A percentile compares a stretch with the other conserved stretches of the same genome.
Conservation (phyloP, 495 filamentous ascomycete species). For the Cercophora samala region DNA sequence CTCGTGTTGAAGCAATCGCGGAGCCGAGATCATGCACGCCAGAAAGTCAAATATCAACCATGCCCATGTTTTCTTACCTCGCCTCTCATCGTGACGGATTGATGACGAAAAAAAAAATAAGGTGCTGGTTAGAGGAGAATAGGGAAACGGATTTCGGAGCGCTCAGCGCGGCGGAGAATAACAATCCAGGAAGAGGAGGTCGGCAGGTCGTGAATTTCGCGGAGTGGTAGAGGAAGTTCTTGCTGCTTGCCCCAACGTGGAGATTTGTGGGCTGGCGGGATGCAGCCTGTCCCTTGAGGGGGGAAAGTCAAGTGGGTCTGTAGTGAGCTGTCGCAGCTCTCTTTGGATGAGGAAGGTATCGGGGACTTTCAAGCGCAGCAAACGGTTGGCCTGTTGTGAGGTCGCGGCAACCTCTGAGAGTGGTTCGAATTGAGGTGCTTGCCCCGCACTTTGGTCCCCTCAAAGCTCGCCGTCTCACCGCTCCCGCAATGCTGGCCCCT, state of each 20-base stretch:
- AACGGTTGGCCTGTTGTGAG: background rate
- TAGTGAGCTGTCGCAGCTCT: background rate
- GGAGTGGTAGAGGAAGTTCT: constrained; percentile 5
- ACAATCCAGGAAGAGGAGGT: constrained; percentile 16
- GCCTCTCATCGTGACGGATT: constrained; percentile 48
- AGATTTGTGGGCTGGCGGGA: constrained; percentile 12
- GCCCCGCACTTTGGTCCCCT: constrained; percentile 1
- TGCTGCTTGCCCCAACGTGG: constrained; percentile 7
- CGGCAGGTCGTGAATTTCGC: constrained; percentile 10
- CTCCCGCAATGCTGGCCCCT: background rate
- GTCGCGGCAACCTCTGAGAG: background rate
- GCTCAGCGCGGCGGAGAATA: constrained; percentile 26
- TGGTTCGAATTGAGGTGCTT: background rate
- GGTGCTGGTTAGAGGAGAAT: constrained; percentile 13
- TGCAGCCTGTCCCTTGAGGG: constrained; percentile 5
- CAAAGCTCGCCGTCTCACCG: background rate
- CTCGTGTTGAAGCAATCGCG: constrained; percentile 11
- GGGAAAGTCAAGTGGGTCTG: constrained; percentile 2
- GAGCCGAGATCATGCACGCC: background rate
- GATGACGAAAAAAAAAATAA: constrained; percentile 19
- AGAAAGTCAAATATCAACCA: background rate
- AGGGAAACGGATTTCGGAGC: constrained; percentile 16
- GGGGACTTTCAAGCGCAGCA: constrained; percentile 1
- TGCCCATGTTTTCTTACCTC: constrained; percentile 41
- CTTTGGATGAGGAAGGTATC: background rate